Evolutionary conservation across 257 asterid genomes (phyloP).

Genomic region (Lithospermum erythrorhizon): DNA sequence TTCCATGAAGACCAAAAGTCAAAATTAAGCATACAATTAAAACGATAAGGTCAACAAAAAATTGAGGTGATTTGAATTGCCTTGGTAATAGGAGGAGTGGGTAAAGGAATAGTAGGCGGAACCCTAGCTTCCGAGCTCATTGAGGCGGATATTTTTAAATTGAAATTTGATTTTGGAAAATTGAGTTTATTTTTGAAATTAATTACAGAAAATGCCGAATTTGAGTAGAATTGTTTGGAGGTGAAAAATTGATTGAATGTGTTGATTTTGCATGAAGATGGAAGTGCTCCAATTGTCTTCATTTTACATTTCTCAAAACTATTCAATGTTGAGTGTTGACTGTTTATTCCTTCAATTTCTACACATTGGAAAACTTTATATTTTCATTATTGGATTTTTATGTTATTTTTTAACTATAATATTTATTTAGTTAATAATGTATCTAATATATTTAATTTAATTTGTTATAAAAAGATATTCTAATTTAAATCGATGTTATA

Average conservation of each 20-base stretch:
- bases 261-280: constrained; percentile 19
- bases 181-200: constrained; percentile 7
- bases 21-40: too few species aligned
- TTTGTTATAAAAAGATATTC: too few species aligned
- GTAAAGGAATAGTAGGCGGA: constrained; percentile 52
- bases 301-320: not conserved
- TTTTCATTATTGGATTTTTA: too few species aligned
- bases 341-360: too few species aligned
- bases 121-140: constrained; percentile 53
- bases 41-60: not conserved
- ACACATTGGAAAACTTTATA: too few species aligned
- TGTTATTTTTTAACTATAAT: too few species aligned
- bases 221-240: constrained; percentile 5
- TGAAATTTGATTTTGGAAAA: constrained; percentile 7
- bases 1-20: not conserved
- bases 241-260: constrained; percentile 1
- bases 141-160: constrained; percentile 11
- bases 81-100: constrained; percentile 54
- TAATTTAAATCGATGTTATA: too few species aligned
- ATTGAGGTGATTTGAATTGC: constrained; percentile 10
- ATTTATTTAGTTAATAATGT: too few species aligned
- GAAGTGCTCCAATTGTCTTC: constrained; percentile 17
- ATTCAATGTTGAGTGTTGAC: too few species aligned
- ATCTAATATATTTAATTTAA: too few species aligned
- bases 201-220: constrained; percentile 5